Evolutionary conservation across 2,329 filamentous ascomycete genomes (phyloP), one percentile per base, ranked within the genome.

Genomic region (Coleophoma crateriformis): DNA sequence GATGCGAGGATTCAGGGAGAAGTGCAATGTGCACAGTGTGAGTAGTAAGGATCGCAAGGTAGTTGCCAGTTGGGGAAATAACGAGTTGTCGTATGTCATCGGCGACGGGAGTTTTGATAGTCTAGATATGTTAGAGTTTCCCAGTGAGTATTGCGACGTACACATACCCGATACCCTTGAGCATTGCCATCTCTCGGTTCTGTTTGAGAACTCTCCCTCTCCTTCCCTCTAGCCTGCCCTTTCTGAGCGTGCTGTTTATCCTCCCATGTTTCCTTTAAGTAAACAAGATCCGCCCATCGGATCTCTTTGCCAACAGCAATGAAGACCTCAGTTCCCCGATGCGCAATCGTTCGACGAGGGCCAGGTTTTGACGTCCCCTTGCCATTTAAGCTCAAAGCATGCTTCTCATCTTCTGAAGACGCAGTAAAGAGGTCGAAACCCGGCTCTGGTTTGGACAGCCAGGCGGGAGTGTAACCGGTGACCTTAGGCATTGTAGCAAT

Each of bases 251-350:
- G 48, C 50, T 61, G 33, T 48, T 69, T 70, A 27, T 73, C 64
- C 48, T 74, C 70, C 69, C 71, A 77, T 47, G 66, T 64, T 53
- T 84, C 87, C 71, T 95, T 95, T 62, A 97, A 68, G 51, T 85
- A 81, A 46, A 83, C 81, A 49, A 99, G 71, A 68, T 96, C 89
- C 10, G 88, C 85, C 90, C 94, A 99, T 67, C 91, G 80, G 53
- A 99, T 87, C 68, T 97, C 89, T 60, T 87, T 91, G 45, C 91
- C 91, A 38, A 87, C 84, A 17, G 90, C 91, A 12, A 90, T 84
- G 64, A 97, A 97, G 10, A 97, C 74, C 62, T 99, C 91, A 1
- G 88, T 90, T 14, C 88, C 90, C 51, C 92, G 78, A 45, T 81
- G 82, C 10, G 90, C 91, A 60, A 97, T 85, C 0, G 84, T 90